Evolutionary conservation across 2,329 filamentous ascomycete genomes (phyloP).

Genomic region (Fusarium cyanostomum): DNA sequence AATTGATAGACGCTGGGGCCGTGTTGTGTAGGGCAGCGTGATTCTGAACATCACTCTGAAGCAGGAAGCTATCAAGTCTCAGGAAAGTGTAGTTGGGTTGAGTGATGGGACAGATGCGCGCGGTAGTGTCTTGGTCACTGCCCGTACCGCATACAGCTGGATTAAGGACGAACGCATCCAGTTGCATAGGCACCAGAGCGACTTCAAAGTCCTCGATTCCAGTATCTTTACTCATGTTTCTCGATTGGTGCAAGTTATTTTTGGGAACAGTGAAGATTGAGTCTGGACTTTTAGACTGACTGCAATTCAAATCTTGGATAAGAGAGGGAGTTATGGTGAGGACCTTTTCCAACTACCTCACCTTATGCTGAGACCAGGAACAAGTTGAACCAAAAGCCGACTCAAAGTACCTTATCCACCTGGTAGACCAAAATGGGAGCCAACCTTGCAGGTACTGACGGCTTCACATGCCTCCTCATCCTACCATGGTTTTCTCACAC

Average conservation of each 20-base stretch:
- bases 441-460: not conserved
- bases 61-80: slow-evolving; percentile 48
- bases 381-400: not conserved
- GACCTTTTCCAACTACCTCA: not conserved
- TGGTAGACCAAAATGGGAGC: rapidly evolving
- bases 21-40: slow-evolving; percentile 51
- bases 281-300: no score
- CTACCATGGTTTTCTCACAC: not conserved
- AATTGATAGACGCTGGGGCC: slow-evolving; percentile 45
- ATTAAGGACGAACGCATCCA: slow-evolving; percentile 48
- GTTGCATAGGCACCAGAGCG: slow-evolving; percentile 43
- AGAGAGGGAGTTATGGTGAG: no score
- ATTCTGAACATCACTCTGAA: slow-evolving; percentile 51
- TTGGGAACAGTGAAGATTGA: not conserved
- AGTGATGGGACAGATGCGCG: slow-evolving; percentile 52
- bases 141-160: slow-evolving; percentile 38
- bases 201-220: not conserved
- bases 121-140: slow-evolving; percentile 29
- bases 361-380: not conserved
- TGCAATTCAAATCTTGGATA: no score
- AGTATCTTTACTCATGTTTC: not conserved
- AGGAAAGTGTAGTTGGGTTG: slow-evolving; percentile 59
- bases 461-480: no score
- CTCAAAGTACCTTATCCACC: not conserved
- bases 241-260: not conserved